A percentile compares a stretch with the other conserved stretches of the same genome.
These are phyloP conservation scores for Agroathelia rolfsii DNA, from an alignment of 1,284 basidiomycete genomes.

Conservation along the genomic window DNA sequence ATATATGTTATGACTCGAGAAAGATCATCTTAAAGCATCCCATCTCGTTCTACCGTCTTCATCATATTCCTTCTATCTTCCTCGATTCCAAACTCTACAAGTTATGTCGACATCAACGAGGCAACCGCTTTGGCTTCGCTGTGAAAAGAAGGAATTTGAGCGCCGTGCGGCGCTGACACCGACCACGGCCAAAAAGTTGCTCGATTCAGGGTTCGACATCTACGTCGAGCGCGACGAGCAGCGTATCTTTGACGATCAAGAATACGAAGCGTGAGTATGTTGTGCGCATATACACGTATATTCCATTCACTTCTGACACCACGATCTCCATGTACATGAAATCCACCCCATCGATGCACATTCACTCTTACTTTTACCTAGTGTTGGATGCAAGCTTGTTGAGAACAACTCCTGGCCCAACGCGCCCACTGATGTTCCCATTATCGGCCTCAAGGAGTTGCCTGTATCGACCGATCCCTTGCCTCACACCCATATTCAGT, in stretches of 20 bases:
- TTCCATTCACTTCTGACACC: no score
- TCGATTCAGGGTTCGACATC: conserved; percentile 89
- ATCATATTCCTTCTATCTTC: neutral
- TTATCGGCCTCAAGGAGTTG: conserved; percentile 96
- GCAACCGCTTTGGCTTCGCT: conserved; percentile 78
- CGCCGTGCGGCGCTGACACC: conserved; percentile 91
- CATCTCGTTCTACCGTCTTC: no score
- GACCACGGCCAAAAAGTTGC: conserved; percentile 81
- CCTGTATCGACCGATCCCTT: conserved; percentile 74
- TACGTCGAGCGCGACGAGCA: conserved; percentile 91
- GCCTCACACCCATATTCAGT: conserved; percentile 95
- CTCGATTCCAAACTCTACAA: conserved; percentile 8
- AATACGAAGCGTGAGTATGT: conserved; percentile 79
- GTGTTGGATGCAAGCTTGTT: conserved; percentile 85
- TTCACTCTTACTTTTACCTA: no score
- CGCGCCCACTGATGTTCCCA: conserved; percentile 69
- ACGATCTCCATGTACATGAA: conserved; percentile 2
- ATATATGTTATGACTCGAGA: no score
- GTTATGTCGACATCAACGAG: no score
- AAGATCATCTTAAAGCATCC: no score
- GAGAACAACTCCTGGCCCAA: conserved; percentile 85
- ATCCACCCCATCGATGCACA: conserved; percentile 5
- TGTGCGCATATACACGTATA: no score
- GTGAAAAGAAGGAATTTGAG: conserved; percentile 93
- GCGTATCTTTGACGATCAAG: conserved; percentile 90